Conservation (phyloP, 768 basidiomycete genomes). For the Pholiota conissans region DNA sequence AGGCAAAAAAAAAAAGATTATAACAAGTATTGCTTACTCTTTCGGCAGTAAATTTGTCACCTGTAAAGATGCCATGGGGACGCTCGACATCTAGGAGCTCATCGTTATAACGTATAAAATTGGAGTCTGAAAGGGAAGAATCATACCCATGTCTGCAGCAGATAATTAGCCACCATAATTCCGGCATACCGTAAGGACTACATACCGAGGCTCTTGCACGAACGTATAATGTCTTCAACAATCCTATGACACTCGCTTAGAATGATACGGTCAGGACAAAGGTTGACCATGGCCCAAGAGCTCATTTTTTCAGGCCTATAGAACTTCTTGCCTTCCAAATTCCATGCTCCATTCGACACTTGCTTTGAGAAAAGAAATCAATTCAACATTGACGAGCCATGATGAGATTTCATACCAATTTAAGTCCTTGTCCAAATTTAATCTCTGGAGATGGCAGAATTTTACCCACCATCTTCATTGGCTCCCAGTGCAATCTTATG, state of each 20-base stretch:
- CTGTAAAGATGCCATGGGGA: neutral
- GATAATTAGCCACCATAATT: too few relatives aligned
- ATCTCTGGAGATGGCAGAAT: conserved; percentile 16
- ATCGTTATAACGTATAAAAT: neutral
- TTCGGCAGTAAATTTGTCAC: neutral
- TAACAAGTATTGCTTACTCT: neutral
- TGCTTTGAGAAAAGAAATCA: neutral
- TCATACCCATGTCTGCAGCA: conserved; percentile 18
- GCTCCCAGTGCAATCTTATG: conserved; percentile 30
- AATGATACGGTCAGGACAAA: neutral
- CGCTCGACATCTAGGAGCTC: neutral
- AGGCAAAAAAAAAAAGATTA: too few relatives aligned
- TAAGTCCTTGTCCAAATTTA: neutral
- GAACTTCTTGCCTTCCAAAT: conserved; percentile 16
- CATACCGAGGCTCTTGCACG: conserved; percentile 19
- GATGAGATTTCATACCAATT: neutral
- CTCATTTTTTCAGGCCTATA: conserved; percentile 1
- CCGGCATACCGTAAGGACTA: neutral
- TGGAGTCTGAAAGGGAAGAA: neutral
- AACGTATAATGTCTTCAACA: conserved; percentile 1
- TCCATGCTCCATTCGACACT: conserved; percentile 20
- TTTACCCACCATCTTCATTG: conserved; percentile 23
- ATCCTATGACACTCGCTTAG: neutral
- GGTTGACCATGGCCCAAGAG: conserved; percentile 19
- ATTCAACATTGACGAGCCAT: neutral